Percentiles rank a stretch among this genome's conserved stretches.
Conservation (phyloP, 2,329 filamentous ascomycete species). For the Amylocarpus encephaloides region DNA sequence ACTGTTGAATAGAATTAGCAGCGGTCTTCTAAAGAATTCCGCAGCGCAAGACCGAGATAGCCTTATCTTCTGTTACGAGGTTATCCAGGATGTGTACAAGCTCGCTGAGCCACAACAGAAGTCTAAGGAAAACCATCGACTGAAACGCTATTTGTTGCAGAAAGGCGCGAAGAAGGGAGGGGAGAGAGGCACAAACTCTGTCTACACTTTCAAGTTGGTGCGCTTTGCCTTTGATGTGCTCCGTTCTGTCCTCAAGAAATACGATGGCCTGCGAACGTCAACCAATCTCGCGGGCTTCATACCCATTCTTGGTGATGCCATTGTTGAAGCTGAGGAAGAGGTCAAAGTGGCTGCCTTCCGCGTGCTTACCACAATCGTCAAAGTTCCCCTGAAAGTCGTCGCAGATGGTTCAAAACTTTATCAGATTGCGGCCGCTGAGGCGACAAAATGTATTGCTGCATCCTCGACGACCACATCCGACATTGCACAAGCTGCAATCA, state of each 20-base stretch:
- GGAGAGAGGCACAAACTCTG: slow-evolving; percentile 64
- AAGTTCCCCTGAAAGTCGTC: slow-evolving; percentile 67
- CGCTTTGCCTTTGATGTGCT: slow-evolving; percentile 85
- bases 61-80: slow-evolving; percentile 90
- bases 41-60: slow-evolving; percentile 73
- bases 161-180: slow-evolving; percentile 70
- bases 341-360: slow-evolving; percentile 84
- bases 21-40: slow-evolving; percentile 76
- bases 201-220: slow-evolving; percentile 79
- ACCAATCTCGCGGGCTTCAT: slow-evolving; percentile 79
- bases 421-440: slow-evolving; percentile 78
- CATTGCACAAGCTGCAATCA: slow-evolving; percentile 78
- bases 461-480: slow-evolving; percentile 76
- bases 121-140: slow-evolving; percentile 53
- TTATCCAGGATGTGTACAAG: slow-evolving; percentile 80
- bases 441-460: slow-evolving; percentile 71
- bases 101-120: slow-evolving; percentile 47
- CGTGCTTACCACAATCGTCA: slow-evolving; percentile 77
- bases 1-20: slow-evolving; percentile 72
- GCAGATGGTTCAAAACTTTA: slow-evolving; percentile 55
- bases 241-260: slow-evolving; percentile 77
- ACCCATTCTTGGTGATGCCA: slow-evolving; percentile 79
- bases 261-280: slow-evolving; percentile 72
- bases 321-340: slow-evolving; percentile 82
- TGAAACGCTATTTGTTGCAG: slow-evolving; percentile 73